Conservation (phyloP, 192 early-diverging fungal species). For the Martensiomyces pterosporus region DNA sequence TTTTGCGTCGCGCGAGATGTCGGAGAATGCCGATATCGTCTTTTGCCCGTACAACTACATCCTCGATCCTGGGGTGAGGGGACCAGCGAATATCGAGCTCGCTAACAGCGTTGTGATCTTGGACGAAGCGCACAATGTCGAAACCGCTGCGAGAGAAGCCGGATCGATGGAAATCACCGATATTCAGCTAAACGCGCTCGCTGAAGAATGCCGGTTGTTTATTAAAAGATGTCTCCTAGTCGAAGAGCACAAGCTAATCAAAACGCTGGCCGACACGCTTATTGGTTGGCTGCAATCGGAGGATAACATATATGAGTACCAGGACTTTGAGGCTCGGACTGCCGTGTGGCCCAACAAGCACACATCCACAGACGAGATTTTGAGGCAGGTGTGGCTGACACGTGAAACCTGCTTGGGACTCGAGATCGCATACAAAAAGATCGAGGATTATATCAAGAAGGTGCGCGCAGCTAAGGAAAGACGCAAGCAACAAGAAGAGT, state of each 20-base stretch:
- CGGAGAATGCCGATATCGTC: constrained; percentile 50
- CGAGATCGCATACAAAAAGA: not conserved
- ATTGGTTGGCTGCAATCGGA: constrained; percentile 19
- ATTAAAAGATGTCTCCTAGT: constrained; percentile 6
- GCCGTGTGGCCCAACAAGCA: constrained; percentile 31
- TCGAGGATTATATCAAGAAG: constrained; percentile 21
- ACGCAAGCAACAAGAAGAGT: not conserved
- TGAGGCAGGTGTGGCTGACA: constrained; percentile 16
- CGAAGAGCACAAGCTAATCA: constrained; percentile 13
- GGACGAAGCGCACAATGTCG: constrained; percentile 66
- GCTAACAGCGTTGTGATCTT: constrained; percentile 52
- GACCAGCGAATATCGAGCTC: constrained; percentile 49
- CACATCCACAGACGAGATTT: constrained; percentile 6
- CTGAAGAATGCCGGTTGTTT: constrained; percentile 33
- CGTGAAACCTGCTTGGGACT: constrained; percentile 4
- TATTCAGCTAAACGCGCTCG: constrained; percentile 23
- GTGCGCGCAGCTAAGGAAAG: constrained; percentile 8
- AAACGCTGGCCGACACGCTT: constrained; percentile 10
- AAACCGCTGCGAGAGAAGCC: constrained; percentile 53
- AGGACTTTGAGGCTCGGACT: constrained; percentile 29
- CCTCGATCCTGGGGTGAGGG: constrained; percentile 55
- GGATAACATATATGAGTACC: constrained; percentile 20
- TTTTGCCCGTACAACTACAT: constrained; percentile 70
- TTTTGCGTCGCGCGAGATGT: constrained; percentile 49
- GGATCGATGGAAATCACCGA: constrained; percentile 51